These are phyloP conservation scores for Oropetium thomaeum DNA, from an alignment of 176 grass and related monocot genomes.

Conservation along the genomic window DNA sequence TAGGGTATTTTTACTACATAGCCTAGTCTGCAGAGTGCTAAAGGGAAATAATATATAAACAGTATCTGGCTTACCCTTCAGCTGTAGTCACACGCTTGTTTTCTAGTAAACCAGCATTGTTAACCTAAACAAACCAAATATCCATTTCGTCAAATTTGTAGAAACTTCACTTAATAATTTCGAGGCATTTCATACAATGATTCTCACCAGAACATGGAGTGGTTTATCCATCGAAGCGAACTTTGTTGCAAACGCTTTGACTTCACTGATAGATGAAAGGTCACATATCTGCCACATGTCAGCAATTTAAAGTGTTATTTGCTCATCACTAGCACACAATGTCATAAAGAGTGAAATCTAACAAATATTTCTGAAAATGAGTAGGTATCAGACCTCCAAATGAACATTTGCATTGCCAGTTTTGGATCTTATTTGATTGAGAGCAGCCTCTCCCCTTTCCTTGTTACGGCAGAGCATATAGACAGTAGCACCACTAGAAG, in stretches of 20 bases:
- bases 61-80: constrained; percentile 52
- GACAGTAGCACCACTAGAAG: constrained; percentile 77
- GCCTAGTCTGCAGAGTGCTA: not conserved
- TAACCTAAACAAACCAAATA: constrained; percentile 58
- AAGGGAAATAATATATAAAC: not conserved
- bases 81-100: constrained; percentile 56
- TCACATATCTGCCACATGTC: constrained; percentile 67
- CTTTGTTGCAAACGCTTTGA: constrained; percentile 71
- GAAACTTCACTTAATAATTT: not conserved
- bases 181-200: not conserved
- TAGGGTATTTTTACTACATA: not conserved
- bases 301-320: not conserved
- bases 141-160: not conserved
- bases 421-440: constrained; percentile 66
- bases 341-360: not conserved
- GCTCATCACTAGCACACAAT: not conserved
- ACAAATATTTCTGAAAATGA: not conserved
- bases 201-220: constrained; percentile 84
- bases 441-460: constrained; percentile 75
- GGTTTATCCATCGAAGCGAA: constrained; percentile 63
- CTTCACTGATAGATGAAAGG: constrained; percentile 71
- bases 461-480: constrained; percentile 97
- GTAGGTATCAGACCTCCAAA: constrained; percentile 55
- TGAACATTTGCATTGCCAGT: constrained; percentile 82
- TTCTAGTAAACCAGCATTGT: constrained; percentile 91